These are phyloP conservation scores for Ophiostoma piceae DNA, from an alignment of 2,329 filamentous ascomycete genomes.

Conservation along the genomic window DNA sequence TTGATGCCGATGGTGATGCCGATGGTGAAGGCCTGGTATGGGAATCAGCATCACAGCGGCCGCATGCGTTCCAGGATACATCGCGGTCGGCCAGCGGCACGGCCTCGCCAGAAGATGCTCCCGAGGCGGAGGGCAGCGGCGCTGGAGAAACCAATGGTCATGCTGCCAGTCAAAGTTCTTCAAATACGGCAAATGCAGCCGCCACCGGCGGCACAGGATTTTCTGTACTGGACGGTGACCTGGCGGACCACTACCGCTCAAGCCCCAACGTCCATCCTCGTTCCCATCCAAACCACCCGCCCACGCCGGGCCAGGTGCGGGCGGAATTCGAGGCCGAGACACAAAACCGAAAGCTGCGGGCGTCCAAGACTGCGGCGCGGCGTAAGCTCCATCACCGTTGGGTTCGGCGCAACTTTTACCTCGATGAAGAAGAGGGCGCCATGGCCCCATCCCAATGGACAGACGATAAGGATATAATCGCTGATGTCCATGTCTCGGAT, in stretches of 20 bases:
- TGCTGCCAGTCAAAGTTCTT: not conserved
- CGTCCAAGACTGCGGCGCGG: conserved; percentile 41
- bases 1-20: not conserved
- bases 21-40: not conserved
- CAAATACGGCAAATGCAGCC: not conserved
- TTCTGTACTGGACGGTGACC: not conserved
- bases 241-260: not conserved
- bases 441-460: conserved; percentile 59
- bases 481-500: conserved; percentile 7
- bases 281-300: not conserved
- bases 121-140: not conserved
- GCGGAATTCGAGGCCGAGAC: conserved; percentile 36
- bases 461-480: conserved; percentile 53
- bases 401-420: conserved; percentile 72
- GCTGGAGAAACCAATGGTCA: not conserved
- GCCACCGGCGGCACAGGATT: conserved; percentile 9
- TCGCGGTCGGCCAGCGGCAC: not conserved
- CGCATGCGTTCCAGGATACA: not conserved
- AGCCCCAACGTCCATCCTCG: not conserved
- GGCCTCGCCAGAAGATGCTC: not conserved
- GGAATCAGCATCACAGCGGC: not conserved
- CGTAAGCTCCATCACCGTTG: conserved; percentile 63
- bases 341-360: conserved; percentile 36
- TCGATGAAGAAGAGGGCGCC: conserved; percentile 78
- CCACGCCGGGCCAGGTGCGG: conserved; percentile 30